Evolutionary conservation across 148 eudicot species (phyloP), one percentile per base, ranked within the genome.

Genomic region (Persicaria maculosa): DNA sequence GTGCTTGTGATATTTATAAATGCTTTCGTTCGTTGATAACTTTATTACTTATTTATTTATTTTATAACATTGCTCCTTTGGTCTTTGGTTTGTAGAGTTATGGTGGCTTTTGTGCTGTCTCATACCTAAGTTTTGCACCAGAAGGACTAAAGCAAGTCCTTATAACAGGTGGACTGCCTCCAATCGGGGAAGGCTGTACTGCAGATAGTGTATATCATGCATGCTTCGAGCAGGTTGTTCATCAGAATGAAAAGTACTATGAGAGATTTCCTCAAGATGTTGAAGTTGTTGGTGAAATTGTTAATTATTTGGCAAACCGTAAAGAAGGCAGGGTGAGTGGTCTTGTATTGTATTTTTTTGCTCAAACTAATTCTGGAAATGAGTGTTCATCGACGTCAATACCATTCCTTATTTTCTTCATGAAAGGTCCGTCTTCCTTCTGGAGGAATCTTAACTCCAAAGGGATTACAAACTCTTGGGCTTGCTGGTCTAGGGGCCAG

Each of bases 121-220:
- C 98, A 48, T 95, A 95, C 81, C 80, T 95, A 73, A 95, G 98
- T 84, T 92, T 88, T 81, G 98, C 98, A 75, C 97, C 98, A 25
- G 83, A 92, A 86, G 98, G 98, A 72, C 81, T 95, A 61, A 85
- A 79, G 80, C 90, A 92, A 87, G 98, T 89, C 77, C 93, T 90
- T 76, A 68, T 95, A 72, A 95, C 98, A 52, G 98, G 97, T 44
- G 98, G 98, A 74, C 86, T 86, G 50, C 98, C 98, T 72, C 96
- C 97, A 36, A 74, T 95, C 55, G 89, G 84, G 69, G 81, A 83
- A 65, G 93, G 96, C 5, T 90, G 93, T 80, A 82, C 92, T 62
- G 98, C 98, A 46, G 96, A 95, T 77, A 58, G 83, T 52, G 92
- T 88, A 9, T 95, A 95, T 77, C 85, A 84, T 69, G 87, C 85